Evolutionary conservation across 2,329 filamentous ascomycete genomes (phyloP).

Genomic region (Alternaria postmessia): DNA sequence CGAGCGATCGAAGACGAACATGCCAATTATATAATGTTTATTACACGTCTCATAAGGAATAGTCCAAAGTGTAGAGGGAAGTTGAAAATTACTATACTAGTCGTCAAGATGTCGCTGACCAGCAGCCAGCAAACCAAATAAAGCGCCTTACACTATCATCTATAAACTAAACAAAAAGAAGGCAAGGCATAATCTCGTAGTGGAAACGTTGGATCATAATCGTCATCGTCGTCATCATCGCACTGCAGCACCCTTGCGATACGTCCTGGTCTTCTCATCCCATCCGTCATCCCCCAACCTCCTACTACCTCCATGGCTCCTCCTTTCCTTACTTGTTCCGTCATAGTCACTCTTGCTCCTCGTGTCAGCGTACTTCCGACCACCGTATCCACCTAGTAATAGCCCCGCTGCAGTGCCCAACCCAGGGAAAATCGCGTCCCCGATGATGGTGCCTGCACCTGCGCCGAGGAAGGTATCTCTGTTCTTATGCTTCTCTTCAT

Average conservation of each 20-base stretch:
- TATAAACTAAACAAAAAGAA: neutral
- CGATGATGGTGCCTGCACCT: slow-evolving; percentile 55
- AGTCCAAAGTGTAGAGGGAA: neutral
- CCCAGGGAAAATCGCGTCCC: slow-evolving; percentile 56
- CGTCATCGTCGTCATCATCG: slow-evolving; percentile 42
- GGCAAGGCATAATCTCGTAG: neutral
- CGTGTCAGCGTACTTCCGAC: slow-evolving; percentile 52
- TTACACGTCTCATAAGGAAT: neutral
- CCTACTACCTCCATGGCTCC: slow-evolving; percentile 46
- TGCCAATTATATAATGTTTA: slow-evolving; percentile 12
- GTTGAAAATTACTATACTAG: neutral
- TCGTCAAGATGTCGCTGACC: slow-evolving; percentile 4
- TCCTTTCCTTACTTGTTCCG: slow-evolving; percentile 14
- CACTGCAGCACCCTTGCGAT: slow-evolving; percentile 67
- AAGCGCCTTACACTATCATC: neutral
- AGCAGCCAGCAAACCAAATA: slow-evolving; percentile 3
- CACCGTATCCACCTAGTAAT: slow-evolving; percentile 54
- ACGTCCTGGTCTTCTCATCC: slow-evolving; percentile 47
- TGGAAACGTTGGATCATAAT: neutral
- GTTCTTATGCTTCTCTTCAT: slow-evolving; percentile 32
- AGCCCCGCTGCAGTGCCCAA: slow-evolving; percentile 52
- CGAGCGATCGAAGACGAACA: slow-evolving; percentile 13
- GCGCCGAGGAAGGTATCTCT: slow-evolving; percentile 56
- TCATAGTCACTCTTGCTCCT: slow-evolving; percentile 33
- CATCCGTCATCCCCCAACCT: slow-evolving; percentile 46